Percentiles rank a stretch among this genome's conserved stretches.
Conservation (phyloP, 2,329 filamentous ascomycete genomes). For the Monilinia fructicola region DNA sequence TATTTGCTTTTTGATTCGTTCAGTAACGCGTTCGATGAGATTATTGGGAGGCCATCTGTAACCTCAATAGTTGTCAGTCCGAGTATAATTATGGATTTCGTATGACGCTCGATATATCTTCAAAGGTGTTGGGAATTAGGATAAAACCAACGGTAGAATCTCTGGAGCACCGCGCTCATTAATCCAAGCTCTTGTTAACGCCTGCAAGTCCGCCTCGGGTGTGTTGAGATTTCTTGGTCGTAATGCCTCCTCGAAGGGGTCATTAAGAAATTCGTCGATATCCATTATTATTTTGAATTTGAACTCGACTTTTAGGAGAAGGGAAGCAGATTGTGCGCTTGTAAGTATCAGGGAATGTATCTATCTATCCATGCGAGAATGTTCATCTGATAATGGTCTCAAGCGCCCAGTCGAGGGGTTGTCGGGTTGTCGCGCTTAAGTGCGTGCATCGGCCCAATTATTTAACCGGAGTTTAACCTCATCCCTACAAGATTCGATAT, state of each 20-base stretch:
- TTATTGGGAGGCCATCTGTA: constrained; percentile 63
- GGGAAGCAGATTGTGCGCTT: background rate
- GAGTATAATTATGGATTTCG: background rate
- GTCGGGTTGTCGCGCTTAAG: background rate
- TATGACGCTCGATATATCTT: constrained; percentile 1
- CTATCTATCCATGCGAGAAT: background rate
- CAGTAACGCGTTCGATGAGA: constrained; percentile 80
- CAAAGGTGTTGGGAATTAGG: constrained; percentile 17
- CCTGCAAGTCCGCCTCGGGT: constrained; percentile 71
- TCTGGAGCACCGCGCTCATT: constrained; percentile 88
- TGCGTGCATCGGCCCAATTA: constrained; percentile 1
- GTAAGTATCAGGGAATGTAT: background rate
- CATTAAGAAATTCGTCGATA: constrained; percentile 52
- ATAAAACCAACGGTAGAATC: constrained; percentile 66
- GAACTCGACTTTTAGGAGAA: background rate
- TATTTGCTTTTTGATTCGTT: constrained; percentile 67
- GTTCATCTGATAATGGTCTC: background rate
- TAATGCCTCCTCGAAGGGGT: constrained; percentile 41
- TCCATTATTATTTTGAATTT: background rate
- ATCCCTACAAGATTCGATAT: background rate
- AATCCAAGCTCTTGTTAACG: constrained; percentile 88
- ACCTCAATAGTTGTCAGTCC: constrained; percentile 23
- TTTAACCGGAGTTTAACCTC: background rate
- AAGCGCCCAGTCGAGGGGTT: constrained; percentile 6
- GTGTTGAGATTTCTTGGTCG: constrained; percentile 60